Percentiles rank a stretch among this genome's conserved stretches.
Conservation (phyloP, 306 rosid species). For the Pterocarpus macrocarpus region DNA sequence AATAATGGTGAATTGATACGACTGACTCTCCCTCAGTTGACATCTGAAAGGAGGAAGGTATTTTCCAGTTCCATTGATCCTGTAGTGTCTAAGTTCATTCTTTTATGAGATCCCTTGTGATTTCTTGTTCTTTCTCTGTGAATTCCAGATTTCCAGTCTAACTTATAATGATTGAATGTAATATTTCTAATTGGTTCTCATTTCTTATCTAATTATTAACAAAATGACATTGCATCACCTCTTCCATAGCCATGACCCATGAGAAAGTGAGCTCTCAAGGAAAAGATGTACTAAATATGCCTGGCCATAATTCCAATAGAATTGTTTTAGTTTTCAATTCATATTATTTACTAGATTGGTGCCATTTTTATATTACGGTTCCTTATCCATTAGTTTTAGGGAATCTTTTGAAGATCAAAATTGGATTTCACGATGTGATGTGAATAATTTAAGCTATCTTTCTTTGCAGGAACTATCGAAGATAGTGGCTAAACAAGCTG, state of each 20-base stretch:
- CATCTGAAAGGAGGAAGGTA: conserved; percentile 97
- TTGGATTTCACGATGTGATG: conserved; percentile 36
- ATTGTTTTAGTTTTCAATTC: conserved; percentile 21
- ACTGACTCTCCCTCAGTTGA: conserved; percentile 82
- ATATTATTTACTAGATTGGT: conserved; percentile 21
- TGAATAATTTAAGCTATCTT: conserved; percentile 15
- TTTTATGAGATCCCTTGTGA: conserved; percentile 9
- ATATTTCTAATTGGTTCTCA: conserved; percentile 35
- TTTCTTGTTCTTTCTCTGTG: conserved; percentile 8
- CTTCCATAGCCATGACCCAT: conserved; percentile 16
- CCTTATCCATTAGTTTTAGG: background rate
- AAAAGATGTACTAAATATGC: background rate
- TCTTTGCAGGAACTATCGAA: conserved; percentile 80
- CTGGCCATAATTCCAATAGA: conserved; percentile 6
- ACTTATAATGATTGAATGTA: conserved; percentile 10
- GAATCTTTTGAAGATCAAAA: conserved; percentile 34
- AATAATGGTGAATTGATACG: conserved; percentile 93
- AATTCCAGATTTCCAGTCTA: background rate
- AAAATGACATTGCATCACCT: conserved; percentile 10
- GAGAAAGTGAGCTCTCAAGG: conserved; percentile 27
- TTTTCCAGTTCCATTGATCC: conserved; percentile 41
- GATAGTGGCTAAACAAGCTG: conserved; percentile 87
- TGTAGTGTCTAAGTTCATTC: conserved; percentile 14
- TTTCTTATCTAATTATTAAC: conserved; percentile 15
- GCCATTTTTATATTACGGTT: conserved; percentile 6